These are phyloP conservation scores for Oryza punctata DNA, from an alignment of 176 grass and related monocot species.

Conservation along the genomic window DNA sequence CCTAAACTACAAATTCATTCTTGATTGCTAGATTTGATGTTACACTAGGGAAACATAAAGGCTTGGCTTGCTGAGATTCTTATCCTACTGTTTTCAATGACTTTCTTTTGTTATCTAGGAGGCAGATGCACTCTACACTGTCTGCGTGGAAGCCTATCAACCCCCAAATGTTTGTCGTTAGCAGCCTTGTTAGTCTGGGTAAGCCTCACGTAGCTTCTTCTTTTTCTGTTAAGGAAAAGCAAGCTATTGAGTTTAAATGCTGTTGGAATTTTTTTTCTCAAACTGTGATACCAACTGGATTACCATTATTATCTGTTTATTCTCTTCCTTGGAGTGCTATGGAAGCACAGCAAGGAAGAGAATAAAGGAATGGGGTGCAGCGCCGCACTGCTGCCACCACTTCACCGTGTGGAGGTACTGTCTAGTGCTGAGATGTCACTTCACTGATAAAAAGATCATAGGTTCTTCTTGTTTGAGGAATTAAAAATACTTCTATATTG, in stretches of 20 bases:
- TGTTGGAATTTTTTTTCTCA: conserved; percentile 54
- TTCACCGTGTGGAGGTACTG: conserved; percentile 27
- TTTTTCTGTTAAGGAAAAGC: conserved; percentile 55
- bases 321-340: conserved; percentile 44
- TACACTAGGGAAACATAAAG: conserved; percentile 12
- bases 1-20: conserved; percentile 41
- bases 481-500: conserved; percentile 37
- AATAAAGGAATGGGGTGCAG: conserved; percentile 47
- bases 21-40: conserved; percentile 40
- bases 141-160: conserved; percentile 28
- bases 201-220: conserved; percentile 26
- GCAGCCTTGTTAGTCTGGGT: conserved; percentile 13
- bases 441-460: conserved; percentile 37
- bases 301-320: conserved; percentile 50
- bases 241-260: conserved; percentile 38
- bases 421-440: conserved; percentile 50
- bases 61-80: conserved; percentile 39
- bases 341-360: conserved; percentile 34
- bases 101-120: conserved; percentile 3
- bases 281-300: conserved; percentile 38
- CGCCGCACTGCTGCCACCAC: conserved; percentile 31
- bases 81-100: conserved; percentile 19
- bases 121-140: conserved; percentile 24
- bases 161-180: conserved; percentile 31
- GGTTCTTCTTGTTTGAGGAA: conserved; percentile 40